Conservation (phyloP, 495 filamentous ascomycete species). For the Arthonia radiata region DNA sequence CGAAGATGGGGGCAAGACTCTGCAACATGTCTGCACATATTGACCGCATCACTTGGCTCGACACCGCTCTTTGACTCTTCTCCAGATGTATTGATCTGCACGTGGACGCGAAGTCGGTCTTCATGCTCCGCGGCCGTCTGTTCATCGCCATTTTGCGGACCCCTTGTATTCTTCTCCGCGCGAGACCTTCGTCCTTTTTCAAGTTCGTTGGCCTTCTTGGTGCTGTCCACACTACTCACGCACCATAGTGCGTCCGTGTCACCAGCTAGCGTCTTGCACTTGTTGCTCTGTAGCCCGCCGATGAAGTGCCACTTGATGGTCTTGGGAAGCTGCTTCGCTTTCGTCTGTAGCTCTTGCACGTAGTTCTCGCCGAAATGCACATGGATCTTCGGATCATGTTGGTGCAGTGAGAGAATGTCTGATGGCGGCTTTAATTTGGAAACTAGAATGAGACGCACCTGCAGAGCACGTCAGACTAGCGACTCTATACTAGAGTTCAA, state of each 20-base stretch:
- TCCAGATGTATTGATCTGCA: slow-evolving; percentile 88
- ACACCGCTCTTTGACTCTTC: slow-evolving; percentile 69
- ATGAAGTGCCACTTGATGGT: slow-evolving; percentile 88
- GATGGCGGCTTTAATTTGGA: slow-evolving; percentile 81
- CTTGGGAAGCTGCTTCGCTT: slow-evolving; percentile 52
- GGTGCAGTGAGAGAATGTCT: slow-evolving; percentile 66
- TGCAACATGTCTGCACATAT: slow-evolving; percentile 38
- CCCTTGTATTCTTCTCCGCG: slow-evolving; percentile 3
- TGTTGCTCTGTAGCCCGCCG: slow-evolving; percentile 71
- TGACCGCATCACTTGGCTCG: slow-evolving; percentile 29
- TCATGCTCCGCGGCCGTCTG: no score
- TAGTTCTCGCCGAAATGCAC: slow-evolving; percentile 94
- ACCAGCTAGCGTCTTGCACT: slow-evolving; percentile 65
- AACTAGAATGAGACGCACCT: slow-evolving; percentile 75
- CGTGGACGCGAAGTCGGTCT: slow-evolving; percentile 47
- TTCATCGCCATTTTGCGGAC: no score
- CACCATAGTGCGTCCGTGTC: slow-evolving; percentile 77
- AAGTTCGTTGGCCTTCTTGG: slow-evolving; percentile 64
- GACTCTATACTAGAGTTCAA: no score
- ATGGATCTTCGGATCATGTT: slow-evolving; percentile 25
- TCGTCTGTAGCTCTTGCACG: slow-evolving; percentile 70
- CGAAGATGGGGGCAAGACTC: slow-evolving; percentile 46
- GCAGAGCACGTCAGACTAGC: no score
- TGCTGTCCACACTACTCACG: slow-evolving; percentile 67
- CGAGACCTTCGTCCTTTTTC: slow-evolving; percentile 47